Percentiles rank a stretch among this genome's conserved stretches.
Conservation (phyloP, 441 rosid genomes). For the Manihot esculenta region DNA sequence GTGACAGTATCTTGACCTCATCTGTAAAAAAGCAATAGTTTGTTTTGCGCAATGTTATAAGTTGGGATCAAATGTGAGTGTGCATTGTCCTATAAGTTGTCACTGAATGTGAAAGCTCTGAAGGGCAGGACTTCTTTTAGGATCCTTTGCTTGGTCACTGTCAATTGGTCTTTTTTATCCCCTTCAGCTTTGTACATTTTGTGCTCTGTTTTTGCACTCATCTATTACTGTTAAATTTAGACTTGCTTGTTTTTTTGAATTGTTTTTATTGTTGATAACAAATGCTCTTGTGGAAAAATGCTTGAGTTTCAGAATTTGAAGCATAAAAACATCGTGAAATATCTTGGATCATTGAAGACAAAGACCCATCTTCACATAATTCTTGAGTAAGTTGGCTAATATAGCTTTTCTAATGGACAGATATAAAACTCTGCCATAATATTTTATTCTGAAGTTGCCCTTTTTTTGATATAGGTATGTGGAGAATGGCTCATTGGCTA, state of each 20-base stretch:
- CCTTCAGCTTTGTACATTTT: not conserved
- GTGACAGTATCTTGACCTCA: not conserved
- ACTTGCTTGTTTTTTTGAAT: conserved; percentile 8
- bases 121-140: not conserved
- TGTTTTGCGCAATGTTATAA: not conserved
- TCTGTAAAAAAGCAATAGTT: too few relatives aligned
- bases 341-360: conserved; percentile 95
- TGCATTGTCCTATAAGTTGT: too few relatives aligned
- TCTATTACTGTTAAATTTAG: conserved; percentile 4
- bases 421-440: conserved; percentile 17
- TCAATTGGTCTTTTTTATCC: not conserved
- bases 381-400: conserved; percentile 75
- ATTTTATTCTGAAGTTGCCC: conserved; percentile 14
- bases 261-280: conserved; percentile 11
- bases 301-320: conserved; percentile 73
- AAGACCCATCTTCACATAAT: conserved; percentile 96
- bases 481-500: conserved; percentile 99
- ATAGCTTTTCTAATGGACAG: conserved; percentile 9
- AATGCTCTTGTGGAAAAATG: conserved; percentile 15
- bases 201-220: not conserved
- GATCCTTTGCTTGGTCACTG: not conserved
- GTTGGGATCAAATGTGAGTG: not conserved
- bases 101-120: not conserved
- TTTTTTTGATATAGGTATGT: conserved; percentile 66
- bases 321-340: conserved; percentile 98